Conservation (phyloP, 331 rosid species). For the Malus hybrid region DNA sequence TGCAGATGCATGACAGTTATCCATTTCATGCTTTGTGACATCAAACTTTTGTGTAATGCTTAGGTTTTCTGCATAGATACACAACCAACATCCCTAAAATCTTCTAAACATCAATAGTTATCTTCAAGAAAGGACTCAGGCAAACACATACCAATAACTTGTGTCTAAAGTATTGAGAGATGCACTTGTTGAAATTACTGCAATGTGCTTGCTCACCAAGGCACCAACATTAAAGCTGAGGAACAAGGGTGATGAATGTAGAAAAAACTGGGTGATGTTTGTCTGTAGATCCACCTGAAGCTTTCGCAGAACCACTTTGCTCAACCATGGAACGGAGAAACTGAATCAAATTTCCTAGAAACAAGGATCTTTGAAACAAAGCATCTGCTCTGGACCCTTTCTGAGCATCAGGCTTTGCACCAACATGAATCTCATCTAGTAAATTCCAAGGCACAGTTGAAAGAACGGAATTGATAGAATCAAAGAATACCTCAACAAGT, state of each 20-base stretch:
- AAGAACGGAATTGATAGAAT: conserved; percentile 47
- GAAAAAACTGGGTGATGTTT: conserved; percentile 38
- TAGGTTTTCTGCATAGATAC: neutral
- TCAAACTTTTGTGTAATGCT: neutral
- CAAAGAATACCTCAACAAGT: conserved; percentile 36
- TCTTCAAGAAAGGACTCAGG: conserved; percentile 4
- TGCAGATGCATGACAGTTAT: neutral
- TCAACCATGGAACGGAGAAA: conserved; percentile 71
- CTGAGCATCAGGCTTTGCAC: conserved; percentile 4
- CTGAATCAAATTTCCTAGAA: conserved; percentile 71
- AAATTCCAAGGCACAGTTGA: conserved; percentile 50
- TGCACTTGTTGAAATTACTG: conserved; percentile 17
- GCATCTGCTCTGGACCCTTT: conserved; percentile 20
- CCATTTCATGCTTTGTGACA: neutral
- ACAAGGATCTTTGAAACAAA: conserved; percentile 19
- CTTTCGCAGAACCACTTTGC: conserved; percentile 34
- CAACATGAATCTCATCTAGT: conserved; percentile 27
- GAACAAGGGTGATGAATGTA: conserved; percentile 41
- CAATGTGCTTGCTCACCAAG: conserved; percentile 35
- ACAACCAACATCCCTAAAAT: neutral
- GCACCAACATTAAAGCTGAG: conserved; percentile 55
- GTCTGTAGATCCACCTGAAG: conserved; percentile 26
- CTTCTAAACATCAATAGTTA: neutral
- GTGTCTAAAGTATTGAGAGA: conserved; percentile 65
- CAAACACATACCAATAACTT: conserved; percentile 66